Evolutionary conservation across 2,329 filamentous ascomycete species (phyloP), one percentile per base, ranked within the genome.

Genomic region (Dothidotthia symphoricarpi): DNA sequence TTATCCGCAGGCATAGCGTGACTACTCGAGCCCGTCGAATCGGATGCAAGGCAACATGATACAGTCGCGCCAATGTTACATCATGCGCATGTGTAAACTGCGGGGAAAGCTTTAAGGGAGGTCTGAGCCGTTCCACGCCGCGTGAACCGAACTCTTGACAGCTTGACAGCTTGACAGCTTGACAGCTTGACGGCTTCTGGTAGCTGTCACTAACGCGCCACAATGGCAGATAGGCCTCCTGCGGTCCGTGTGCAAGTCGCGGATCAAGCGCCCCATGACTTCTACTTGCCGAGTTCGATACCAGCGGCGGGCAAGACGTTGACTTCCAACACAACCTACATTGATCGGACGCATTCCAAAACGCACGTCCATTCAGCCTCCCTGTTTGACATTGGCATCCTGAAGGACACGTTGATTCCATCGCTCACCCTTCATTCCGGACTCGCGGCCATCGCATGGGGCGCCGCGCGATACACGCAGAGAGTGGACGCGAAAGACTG

Each of bases 401-500:
- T 80, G 15, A 72, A 71, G 47, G 70, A 75, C 13, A 75, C 75
- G 3, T 57, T 81, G 3, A 64, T 78, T 3, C 78, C 78, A 0
- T 80, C 76, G 0, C 64, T 81, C 25, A 69, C 70, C 0, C 62
- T 81, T 0, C 76, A 81, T 45, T 69, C 75, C 0, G 70, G 73
- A 3, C 68, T 81, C 10, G 71, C 75, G 8, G 49, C 75, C 19
- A 68, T 75, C 22, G 71, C 77, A 0, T 82, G 77, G 51, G 69
- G 69, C 7, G 66, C 72, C 19, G 74, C 74, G 1, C 68, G 76
- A 16, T 69, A 73, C 33, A 78, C 75, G 6, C 61, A 79, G 50
- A 69, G 72, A n/a, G 71, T 76, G 8, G 78, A 82, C 39, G 66
- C 72, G n/a, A 83, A 82, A 51, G 78, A 83, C 55, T 78, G 74